Conservation (phyloP, 2,329 filamentous ascomycete species). For the Alternaria sp. region DNA sequence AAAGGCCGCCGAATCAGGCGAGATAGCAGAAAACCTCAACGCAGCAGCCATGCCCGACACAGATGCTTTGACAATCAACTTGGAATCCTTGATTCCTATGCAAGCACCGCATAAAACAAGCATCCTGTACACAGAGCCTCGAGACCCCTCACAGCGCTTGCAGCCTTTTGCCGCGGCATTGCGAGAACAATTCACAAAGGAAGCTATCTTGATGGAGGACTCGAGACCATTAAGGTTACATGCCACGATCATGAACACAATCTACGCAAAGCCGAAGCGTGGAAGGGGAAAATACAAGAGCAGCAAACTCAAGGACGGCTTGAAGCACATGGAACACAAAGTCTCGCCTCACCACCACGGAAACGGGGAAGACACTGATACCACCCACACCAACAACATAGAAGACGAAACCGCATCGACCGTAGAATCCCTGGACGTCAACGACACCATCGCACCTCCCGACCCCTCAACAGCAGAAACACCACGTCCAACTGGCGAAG, state of each 20-base stretch:
- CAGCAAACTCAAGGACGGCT: constrained; percentile 5
- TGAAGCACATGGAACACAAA: constrained; percentile 6
- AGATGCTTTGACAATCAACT: constrained; percentile 50
- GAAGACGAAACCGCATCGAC: constrained; percentile 19
- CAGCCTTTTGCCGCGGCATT: constrained; percentile 67
- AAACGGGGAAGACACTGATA: background rate
- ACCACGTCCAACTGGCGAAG: background rate
- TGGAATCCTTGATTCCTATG: constrained; percentile 67
- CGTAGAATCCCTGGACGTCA: constrained; percentile 12
- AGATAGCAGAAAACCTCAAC: constrained; percentile 43
- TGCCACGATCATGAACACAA: constrained; percentile 85
- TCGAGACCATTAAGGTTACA: constrained; percentile 75
- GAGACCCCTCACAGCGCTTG: constrained; percentile 63
- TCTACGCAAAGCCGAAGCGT: constrained; percentile 68
- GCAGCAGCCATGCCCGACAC: constrained; percentile 38
- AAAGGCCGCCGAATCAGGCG: constrained; percentile 23
- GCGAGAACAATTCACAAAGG: constrained; percentile 62
- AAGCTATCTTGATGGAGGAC: constrained; percentile 66
- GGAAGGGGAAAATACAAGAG: constrained; percentile 37
- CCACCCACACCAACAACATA: background rate
- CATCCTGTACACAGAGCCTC: constrained; percentile 71
- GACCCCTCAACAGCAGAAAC: background rate
- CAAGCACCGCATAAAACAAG: constrained; percentile 65
- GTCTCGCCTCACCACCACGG: constrained; percentile 10
- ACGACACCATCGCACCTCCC: background rate